Conservation (phyloP, 768 basidiomycete species). For the Boletus sp. region DNA sequence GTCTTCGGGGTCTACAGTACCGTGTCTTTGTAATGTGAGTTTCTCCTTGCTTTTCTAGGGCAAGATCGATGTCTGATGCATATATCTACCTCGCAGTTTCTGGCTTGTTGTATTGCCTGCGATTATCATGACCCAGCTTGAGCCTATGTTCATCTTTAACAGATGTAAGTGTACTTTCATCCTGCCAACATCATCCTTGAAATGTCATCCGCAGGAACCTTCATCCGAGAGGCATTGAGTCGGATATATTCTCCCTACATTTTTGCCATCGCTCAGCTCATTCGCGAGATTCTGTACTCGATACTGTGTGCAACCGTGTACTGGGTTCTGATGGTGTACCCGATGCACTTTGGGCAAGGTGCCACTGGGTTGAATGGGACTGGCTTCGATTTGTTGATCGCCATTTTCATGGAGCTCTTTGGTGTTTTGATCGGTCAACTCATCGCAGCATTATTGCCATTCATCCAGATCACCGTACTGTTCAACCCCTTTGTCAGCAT, state of each 20-base stretch:
- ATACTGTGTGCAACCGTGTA: too few relatives aligned
- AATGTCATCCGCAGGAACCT: constrained; percentile 29
- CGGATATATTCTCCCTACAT: constrained; percentile 85
- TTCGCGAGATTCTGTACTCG: too few relatives aligned
- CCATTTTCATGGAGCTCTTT: constrained; percentile 70
- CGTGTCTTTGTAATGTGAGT: too few relatives aligned
- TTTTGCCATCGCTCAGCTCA: too few relatives aligned
- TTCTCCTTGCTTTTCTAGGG: not conserved
- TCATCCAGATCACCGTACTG: constrained; percentile 74
- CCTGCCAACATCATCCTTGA: not conserved
- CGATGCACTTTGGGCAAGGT: too few relatives aligned
- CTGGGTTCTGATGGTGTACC: too few relatives aligned
- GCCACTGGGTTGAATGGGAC: constrained; percentile 60
- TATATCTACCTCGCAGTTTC: constrained; percentile 40
- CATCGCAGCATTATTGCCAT: constrained; percentile 73
- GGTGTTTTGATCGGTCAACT: constrained; percentile 73
- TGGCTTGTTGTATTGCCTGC: constrained; percentile 69
- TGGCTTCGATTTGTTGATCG: constrained; percentile 69
- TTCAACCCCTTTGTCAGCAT: too few relatives aligned
- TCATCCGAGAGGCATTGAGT: constrained; percentile 66
- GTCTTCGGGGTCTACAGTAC: too few relatives aligned
- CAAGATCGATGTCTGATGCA: not conserved
- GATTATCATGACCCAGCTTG: constrained; percentile 66
- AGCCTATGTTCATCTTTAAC: constrained; percentile 80
- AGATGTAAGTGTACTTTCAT: constrained; percentile 42